Evolutionary conservation across 768 basidiomycete species (phyloP), one percentile per base, ranked within the genome.

Genomic region (Clitopilus hobsonii): DNA sequence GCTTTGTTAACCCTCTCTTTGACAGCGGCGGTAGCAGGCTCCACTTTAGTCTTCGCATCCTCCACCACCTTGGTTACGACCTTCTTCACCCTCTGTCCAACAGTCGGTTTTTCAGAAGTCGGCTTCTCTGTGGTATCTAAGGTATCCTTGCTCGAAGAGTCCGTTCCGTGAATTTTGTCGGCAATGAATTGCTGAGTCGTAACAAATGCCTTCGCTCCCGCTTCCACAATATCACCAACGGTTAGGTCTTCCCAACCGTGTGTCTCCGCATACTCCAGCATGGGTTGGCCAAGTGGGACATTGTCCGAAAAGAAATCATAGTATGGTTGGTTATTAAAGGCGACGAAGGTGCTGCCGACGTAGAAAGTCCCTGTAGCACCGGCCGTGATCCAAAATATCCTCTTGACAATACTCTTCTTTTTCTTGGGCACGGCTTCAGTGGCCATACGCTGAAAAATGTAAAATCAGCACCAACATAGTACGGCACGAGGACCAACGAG

Each of bases 261-360:
- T 25, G 80, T 76, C 64, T 97, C 92, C 8, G 88, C 89, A 64
- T 84, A 93, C 56, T 94, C 88, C 36, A 95, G 76, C 69, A 95
- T 76, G 16, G 80, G 65, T 58, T 87, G 81, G 25, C 86, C 94
- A 32, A 91, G 77, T 1, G 95, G 95, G 53, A 94, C 84, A 38
- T 81, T 76, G 61, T 86, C 82, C 54, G 84, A 79, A 76, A 97
- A 97, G 67, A 96, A 79, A 60, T 95, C 89, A 65, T 89, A 85
- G 75, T 95, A 97, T 1, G 75, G 68, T 60, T 86, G 87, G 69
- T 82, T 85, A 63, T 88, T 81, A 74, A 89, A 88, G 20, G 91
- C 83, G 55, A 85, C 72, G 69, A 90, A 88, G 7, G 87, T 82
- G 69, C 92, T 92, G 51, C 86, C 84, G 56, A 86, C 73, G 77